These are phyloP conservation scores for Lactarius deliciosus DNA, from an alignment of 768 basidiomycete species.

Conservation along the genomic window DNA sequence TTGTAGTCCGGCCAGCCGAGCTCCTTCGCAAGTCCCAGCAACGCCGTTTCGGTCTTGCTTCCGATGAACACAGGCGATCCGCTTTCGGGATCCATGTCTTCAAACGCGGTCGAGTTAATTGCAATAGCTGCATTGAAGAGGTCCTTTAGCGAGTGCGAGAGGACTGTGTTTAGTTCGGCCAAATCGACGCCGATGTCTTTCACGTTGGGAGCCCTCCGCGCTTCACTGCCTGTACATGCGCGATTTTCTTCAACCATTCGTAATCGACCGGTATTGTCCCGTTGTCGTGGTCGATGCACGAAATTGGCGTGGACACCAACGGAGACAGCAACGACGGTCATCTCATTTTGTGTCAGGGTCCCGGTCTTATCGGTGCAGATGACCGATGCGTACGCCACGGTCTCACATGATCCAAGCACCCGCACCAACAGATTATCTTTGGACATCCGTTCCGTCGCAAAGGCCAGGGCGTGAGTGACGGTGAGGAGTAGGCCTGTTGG, in stretches of 20 bases:
- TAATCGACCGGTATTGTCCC: too few relatives aligned
- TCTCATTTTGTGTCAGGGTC: constrained; percentile 91
- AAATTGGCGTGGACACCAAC: constrained; percentile 95
- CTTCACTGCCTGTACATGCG: constrained; percentile 68
- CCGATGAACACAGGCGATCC: constrained; percentile 72
- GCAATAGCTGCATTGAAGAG: constrained; percentile 86
- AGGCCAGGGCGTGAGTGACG: constrained; percentile 92
- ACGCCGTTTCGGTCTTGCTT: constrained; percentile 92
- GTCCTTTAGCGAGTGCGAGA: constrained; percentile 57
- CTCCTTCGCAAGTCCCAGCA: constrained; percentile 84
- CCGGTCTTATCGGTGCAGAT: constrained; percentile 97
- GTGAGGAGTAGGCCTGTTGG: constrained; percentile 82
- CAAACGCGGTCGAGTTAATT: constrained; percentile 93
- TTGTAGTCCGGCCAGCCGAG: constrained; percentile 75
- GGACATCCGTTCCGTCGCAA: constrained; percentile 97
- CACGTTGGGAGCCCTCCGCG: constrained; percentile 41
- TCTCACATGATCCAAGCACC: constrained; percentile 95
- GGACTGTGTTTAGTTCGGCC: constrained; percentile 54
- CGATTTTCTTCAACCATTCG: constrained; percentile 74
- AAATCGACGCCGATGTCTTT: constrained; percentile 89
- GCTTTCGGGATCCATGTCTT: constrained; percentile 66
- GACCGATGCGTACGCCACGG: constrained; percentile 97
- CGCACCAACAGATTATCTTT: constrained; percentile 92
- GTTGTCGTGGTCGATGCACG: too few relatives aligned
- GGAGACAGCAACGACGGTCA: constrained; percentile 96